Base-by-base conservation (phyloP, 129 eudicot species). In the Deinandra increscens region DNA sequence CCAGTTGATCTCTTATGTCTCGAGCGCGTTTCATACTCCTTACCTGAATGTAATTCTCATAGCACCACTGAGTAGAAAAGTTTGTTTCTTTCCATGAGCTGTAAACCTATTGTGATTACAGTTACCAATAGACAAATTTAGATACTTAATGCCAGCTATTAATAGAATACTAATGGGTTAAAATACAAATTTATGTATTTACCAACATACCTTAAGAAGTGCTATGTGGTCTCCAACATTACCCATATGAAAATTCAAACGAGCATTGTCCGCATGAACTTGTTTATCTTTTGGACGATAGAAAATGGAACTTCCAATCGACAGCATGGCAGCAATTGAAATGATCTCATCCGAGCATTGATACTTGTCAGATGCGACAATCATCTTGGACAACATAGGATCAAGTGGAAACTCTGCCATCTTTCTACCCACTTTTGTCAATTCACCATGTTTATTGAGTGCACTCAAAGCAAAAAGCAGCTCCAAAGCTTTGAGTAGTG, bases 21-120 rank as follows among this genome's bases (percentile, higher is more conserved):
- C 98, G 85, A 20, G 98, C 98, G 51, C 98, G 83, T 78, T 93
- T 93, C 98, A 93, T 93, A 81, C 97, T 93, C 77, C 98, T 93
- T 45, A 93, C 96, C 59, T 94, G 99, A 51, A 94, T 88, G 63
- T 94, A 94, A 59, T 94, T 94, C 84, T 94, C 99, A 82, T 85
- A 94, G 69, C 99, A 94, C 97, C 97, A 90, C 81, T 90, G 96
- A 7, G 96, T 90, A 55, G 97, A 86, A 66, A 81, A 94, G 81
- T 94, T 86, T n/a, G 96, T 87, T 72, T 91, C 90, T 82, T 79
- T 94, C 99, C 99, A 94, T 2, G 95, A 88, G 75, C 84, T 90
- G 77, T 85, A 94, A 62, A 94, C 91, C 99, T 93, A 86, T 60
- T 74, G 63, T n/a, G 59, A 39, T 60, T 70, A 71, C 63, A 58